Evolutionary conservation across 176 grass and related monocot genomes (phyloP), one percentile per base, ranked within the genome.

Genomic region (Triticum urartu): DNA sequence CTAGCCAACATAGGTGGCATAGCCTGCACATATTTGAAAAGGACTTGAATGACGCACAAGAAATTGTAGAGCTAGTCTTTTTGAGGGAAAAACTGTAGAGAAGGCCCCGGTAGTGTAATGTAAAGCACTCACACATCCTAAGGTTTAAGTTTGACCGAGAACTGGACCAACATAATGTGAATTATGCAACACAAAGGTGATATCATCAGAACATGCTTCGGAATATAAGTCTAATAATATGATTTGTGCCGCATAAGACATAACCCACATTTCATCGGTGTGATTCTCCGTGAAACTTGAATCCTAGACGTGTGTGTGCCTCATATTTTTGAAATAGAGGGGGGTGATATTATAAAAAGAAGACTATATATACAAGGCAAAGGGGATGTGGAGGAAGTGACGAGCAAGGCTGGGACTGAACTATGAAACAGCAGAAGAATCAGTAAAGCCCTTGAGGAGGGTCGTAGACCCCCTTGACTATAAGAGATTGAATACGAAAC

Each of bases 391-490:
- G 69, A 25, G 39, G 39, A 73, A 45, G 70, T 73, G 70, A 15
- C 9, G 0, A 73, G n/a, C 70, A 71, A 71, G 68, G 68, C 9
- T 71, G 35, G 18, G 68, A 71, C 18, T 22, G 33, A 71, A 71
- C 34, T 71, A 71, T 71, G 35, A 39, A 38, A 71, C 38, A 71
- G 34, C 68, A 71, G 68, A 71, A 71, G 35, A 71, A 71, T 71
- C 34, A 71, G 68, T 71, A 35, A 20, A 45, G 52, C 70, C 70
- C 42, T 39, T 39, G n/a, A 45, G 39, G 39, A 45, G 70, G 42
- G 39, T 45, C 26, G n/a, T 21, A 72, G 38, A 14, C 38, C 38
- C 22, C 39, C 70, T 42, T 73, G 7, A 45, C n/a, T 73, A 28
- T 67, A 67, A 67, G 70, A 73, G 70, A 73, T 15, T 70, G 34